phyloP scores from a whole-genome alignment of 2,329 filamentous ascomycete species.

The Exophiala sp. region DNA sequence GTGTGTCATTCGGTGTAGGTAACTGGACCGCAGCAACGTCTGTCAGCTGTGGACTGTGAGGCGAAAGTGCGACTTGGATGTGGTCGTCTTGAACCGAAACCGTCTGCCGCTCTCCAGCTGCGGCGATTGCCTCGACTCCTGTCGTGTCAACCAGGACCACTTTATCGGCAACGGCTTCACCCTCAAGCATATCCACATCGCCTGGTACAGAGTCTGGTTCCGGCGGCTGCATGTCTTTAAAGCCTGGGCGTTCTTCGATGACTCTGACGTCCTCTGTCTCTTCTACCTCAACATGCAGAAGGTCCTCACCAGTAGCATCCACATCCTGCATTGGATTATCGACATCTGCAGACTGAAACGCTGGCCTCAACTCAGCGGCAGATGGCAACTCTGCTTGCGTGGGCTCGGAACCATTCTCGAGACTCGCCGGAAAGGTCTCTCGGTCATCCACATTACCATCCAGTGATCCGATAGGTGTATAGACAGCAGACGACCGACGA shows the following conservation, averaged over 20 bases:
- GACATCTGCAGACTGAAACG: no score
- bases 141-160: no score
- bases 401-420: not conserved
- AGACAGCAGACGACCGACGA: slow-evolving; percentile 2
- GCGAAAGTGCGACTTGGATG: no score
- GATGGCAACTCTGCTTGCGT: no score
- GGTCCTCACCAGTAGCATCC: no score
- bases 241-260: no score
- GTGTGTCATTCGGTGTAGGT: slow-evolving; percentile 22
- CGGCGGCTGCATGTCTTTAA: no score
- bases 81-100: not conserved
- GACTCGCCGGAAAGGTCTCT: not conserved
- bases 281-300: not conserved
- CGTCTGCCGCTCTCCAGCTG: not conserved
- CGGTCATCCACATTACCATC: slow-evolving; percentile 15
- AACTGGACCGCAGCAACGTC: slow-evolving; percentile 4
- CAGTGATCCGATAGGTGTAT: slow-evolving; percentile 1
- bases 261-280: not conserved
- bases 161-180: no score
- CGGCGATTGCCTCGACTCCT: not conserved
- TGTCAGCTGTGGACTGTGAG: not conserved
- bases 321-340: no score
- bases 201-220: no score
- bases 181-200: no score
- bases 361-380: no score